A percentile compares a stretch with the other conserved stretches of the same genome.
phyloP scores from a whole-genome alignment of 371 early-diverging fungal species.

The Circinella umbellata region DNA sequence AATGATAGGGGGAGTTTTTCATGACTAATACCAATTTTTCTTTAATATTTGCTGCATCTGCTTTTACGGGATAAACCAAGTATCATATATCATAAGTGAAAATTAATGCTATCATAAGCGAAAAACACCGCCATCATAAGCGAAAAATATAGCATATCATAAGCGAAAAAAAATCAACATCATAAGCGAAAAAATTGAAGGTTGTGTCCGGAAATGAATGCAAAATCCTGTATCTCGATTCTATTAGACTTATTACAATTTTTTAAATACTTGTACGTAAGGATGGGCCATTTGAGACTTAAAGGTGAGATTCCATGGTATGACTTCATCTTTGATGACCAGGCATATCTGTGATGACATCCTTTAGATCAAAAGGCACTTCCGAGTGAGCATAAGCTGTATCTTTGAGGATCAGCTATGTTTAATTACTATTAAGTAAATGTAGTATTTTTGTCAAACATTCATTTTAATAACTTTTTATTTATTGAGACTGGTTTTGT shows the following conservation, averaged over 20 bases:
- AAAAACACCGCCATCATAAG: too few relatives aligned
- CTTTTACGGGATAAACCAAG: too few relatives aligned
- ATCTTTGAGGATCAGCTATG: slow-evolving; percentile 3
- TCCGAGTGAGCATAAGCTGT: slow-evolving; percentile 3
- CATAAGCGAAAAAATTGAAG: too few relatives aligned
- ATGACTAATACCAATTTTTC: too few relatives aligned
- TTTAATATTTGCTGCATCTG: too few relatives aligned
- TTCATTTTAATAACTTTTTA: slow-evolving; percentile 4
- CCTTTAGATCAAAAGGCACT: neutral
- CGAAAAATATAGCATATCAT: too few relatives aligned
- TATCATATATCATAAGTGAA: too few relatives aligned
- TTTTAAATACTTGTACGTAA: neutral
- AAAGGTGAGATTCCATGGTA: slow-evolving; percentile 4
- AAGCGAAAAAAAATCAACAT: too few relatives aligned
- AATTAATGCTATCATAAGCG: too few relatives aligned
- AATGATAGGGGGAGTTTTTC: too few relatives aligned
- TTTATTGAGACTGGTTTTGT: neutral
- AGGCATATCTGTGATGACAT: slow-evolving; percentile 4
- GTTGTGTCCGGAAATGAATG: too few relatives aligned
- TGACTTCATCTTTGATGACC: neutral
- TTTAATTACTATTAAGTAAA: neutral
- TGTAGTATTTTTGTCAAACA: slow-evolving; percentile 2
- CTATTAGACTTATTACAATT: slow-evolving; percentile 4
- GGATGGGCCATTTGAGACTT: slow-evolving; percentile 3
- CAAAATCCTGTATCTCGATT: slow-evolving; percentile 6